phyloP scores from a whole-genome alignment of 2,329 filamentous ascomycete species.

The Colletotrichum spinosum region DNA sequence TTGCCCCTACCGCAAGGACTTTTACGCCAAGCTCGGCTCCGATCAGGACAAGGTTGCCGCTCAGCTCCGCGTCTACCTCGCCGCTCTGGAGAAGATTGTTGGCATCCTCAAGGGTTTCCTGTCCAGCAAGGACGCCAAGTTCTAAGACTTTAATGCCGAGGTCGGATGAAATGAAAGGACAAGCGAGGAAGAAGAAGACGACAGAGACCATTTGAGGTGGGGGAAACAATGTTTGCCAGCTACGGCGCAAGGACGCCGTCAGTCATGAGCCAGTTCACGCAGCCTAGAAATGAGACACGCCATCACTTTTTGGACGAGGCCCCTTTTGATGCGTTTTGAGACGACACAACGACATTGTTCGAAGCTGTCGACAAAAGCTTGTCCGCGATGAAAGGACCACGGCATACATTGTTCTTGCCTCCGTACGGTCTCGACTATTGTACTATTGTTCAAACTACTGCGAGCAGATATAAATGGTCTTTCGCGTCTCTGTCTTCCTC shows the following conservation, averaged over 20 bases:
- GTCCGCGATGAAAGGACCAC: too few species aligned
- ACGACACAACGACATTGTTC: background rate
- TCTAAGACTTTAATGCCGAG: constrained; percentile 51
- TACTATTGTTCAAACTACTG: too few species aligned
- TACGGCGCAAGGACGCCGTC: constrained; percentile 23
- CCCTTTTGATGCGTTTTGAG: background rate
- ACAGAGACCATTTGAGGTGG: constrained; percentile 26
- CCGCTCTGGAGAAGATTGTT: constrained; percentile 82
- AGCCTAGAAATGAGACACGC: constrained; percentile 36
- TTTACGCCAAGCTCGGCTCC: constrained; percentile 87
- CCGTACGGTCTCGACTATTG: too few species aligned
- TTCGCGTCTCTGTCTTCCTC: too few species aligned
- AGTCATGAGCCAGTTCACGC: constrained; percentile 30
- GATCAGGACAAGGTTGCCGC: constrained; percentile 71
- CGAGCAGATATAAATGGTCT: too few species aligned
- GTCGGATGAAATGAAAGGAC: constrained; percentile 5
- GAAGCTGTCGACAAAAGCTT: too few species aligned
- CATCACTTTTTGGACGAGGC: constrained; percentile 19
- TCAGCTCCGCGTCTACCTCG: constrained; percentile 78
- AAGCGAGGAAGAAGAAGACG: constrained; percentile 13
- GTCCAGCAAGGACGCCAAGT: constrained; percentile 68
- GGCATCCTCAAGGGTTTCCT: constrained; percentile 76
- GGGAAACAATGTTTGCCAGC: constrained; percentile 24
- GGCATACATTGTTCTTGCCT: too few species aligned
- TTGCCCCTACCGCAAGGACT: constrained; percentile 92